A percentile compares a stretch with the other conserved stretches of the same genome.
These are phyloP conservation scores for Xylariaceae sp. DNA, from an alignment of 2,329 filamentous ascomycete genomes.

Conservation along the genomic window DNA sequence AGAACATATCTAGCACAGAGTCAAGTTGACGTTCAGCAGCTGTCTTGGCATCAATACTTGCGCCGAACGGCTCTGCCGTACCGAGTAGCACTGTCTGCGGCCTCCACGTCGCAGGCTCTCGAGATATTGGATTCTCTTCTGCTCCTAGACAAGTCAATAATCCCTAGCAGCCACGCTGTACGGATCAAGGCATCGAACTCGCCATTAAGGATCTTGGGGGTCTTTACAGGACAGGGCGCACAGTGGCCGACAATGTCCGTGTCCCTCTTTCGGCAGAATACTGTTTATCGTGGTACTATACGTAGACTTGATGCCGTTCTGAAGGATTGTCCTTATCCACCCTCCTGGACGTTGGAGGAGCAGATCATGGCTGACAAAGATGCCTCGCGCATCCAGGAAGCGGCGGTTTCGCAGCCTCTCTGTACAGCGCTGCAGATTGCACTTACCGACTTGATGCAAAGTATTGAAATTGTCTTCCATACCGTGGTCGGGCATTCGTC, in stretches of 20 bases:
- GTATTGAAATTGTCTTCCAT: conserved; percentile 37
- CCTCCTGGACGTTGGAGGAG: conserved; percentile 43
- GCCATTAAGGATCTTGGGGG: conserved; percentile 37
- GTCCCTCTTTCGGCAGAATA: conserved; percentile 37
- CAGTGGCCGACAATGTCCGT: conserved; percentile 45
- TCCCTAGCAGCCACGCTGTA: conserved; percentile 18
- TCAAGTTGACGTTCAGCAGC: conserved; percentile 22
- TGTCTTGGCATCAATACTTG: conserved; percentile 44
- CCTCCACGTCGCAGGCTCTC: conserved; percentile 31
- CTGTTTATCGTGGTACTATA: conserved; percentile 44
- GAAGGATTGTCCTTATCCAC: conserved; percentile 29
- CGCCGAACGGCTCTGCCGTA: conserved; percentile 42
- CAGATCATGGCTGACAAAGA: conserved; percentile 41
- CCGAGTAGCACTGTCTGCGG: conserved; percentile 38
- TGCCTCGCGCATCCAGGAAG: conserved; percentile 42
- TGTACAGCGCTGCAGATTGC: conserved; percentile 61
- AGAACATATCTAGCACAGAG: conserved; percentile 38
- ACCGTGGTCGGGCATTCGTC: conserved; percentile 41
- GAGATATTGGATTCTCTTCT: conserved; percentile 37
- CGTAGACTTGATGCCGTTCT: conserved; percentile 41
- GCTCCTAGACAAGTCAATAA: conserved; percentile 23
- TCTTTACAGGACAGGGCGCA: conserved; percentile 47
- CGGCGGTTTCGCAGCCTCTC: conserved; percentile 55
- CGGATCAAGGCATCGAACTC: conserved; percentile 31
- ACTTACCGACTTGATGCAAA: conserved; percentile 44